A percentile compares a stretch with the other conserved stretches of the same genome.
phyloP scores from a whole-genome alignment of 2,329 filamentous ascomycete genomes.

The Chrysosporium queenslandicum region DNA sequence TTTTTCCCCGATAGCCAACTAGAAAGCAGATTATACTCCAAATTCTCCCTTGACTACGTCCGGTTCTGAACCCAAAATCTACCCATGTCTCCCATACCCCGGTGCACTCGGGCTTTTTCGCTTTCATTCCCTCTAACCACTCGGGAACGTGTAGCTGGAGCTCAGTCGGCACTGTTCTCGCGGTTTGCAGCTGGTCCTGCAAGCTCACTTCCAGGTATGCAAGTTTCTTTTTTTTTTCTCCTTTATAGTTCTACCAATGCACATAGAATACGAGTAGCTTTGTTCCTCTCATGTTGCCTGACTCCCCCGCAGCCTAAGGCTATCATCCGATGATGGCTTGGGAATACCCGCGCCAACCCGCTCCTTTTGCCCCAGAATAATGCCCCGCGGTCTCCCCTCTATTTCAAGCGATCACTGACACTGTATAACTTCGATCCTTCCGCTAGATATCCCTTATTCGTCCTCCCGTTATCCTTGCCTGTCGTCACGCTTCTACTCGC shows the following conservation, averaged over 20 bases:
- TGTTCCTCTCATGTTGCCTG: background rate
- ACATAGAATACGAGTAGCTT: background rate
- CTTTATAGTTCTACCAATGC: background rate
- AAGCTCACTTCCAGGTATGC: background rate
- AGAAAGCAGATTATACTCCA: background rate
- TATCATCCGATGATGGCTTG: background rate
- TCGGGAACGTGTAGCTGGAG: background rate
- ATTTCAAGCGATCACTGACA: background rate
- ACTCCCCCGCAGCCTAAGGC: background rate
- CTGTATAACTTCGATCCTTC: background rate
- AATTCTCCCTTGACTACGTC: background rate
- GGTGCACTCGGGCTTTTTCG: background rate
- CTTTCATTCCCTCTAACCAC: background rate
- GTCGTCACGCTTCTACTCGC: background rate
- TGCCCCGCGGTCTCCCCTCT: background rate
- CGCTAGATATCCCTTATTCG: background rate
- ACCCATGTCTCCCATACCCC: slow-evolving; percentile 1
- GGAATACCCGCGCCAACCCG: background rate
- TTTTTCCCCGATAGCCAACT: too few species aligned
- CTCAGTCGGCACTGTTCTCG: background rate
- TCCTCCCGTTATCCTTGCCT: background rate
- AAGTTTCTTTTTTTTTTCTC: background rate
- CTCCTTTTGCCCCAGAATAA: background rate
- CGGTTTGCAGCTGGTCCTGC: slow-evolving; percentile 6
- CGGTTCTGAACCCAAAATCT: background rate